These are phyloP conservation scores for Fonsecaea monophora DNA, from an alignment of 2,329 filamentous ascomycete species.

Conservation along the genomic window DNA sequence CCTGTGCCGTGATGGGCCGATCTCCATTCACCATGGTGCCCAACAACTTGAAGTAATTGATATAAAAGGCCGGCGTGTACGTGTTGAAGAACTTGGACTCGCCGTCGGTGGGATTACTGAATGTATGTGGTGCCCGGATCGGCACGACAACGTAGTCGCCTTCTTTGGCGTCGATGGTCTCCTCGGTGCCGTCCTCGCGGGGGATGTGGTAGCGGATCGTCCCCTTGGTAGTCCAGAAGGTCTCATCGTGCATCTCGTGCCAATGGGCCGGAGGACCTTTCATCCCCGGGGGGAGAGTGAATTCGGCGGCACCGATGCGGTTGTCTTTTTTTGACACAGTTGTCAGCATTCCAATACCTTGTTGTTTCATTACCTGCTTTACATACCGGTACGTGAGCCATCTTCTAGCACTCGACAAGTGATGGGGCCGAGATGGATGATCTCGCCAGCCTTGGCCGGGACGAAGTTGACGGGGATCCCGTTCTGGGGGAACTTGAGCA, in stretches of 20 bases:
- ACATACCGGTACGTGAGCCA: not conserved
- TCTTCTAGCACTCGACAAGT: not conserved
- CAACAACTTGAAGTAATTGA: constrained; percentile 6
- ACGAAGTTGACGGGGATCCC: constrained; percentile 43
- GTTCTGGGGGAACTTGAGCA: constrained; percentile 44
- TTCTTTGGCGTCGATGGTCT: not conserved
- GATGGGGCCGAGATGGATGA: not conserved
- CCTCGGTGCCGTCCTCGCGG: not conserved
- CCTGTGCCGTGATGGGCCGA: no score
- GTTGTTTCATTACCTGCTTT: not conserved
- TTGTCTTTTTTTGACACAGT: not conserved
- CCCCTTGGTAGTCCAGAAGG: not conserved
- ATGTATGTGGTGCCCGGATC: not conserved
- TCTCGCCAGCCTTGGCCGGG: not conserved
- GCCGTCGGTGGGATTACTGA: not conserved
- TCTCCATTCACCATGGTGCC: not conserved
- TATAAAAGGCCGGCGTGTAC: not conserved
- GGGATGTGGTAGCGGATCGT: not conserved
- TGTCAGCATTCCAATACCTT: not conserved
- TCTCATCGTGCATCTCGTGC: constrained; percentile 8
- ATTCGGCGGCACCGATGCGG: not conserved
- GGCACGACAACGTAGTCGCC: not conserved
- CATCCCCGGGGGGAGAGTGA: not conserved
- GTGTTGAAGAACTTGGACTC: constrained; percentile 5
- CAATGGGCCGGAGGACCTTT: constrained; percentile 1